Base-by-base conservation (phyloP, 1,139 yeast genomes). In the Yamadazyma aaseri region DNA sequence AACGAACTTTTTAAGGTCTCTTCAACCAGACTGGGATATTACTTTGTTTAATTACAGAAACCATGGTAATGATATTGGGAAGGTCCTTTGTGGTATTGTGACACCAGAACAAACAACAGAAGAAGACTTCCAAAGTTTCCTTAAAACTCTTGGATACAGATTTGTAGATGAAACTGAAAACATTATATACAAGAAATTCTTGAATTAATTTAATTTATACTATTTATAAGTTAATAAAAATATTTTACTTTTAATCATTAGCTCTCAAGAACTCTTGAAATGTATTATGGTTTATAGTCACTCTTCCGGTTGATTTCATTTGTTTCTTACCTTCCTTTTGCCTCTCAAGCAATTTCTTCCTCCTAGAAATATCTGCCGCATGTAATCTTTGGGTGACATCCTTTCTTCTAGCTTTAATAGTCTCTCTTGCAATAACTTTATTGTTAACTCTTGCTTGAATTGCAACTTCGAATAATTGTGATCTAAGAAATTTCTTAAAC, bases 11-110 rank as follows among this genome's bases (percentile, higher is more conserved):
- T 72, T 92, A 50, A 74, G 73, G 29, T 74, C 83, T 12, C 63
- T 92, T 53, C 78, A 82, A 51, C 71, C 75, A 23, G 79, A 81
- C 39, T 92, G 97, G 97, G 92, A 90, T 55, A 79, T 94, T 40
- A 84, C 97, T 3, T 66, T 92, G 49, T 92, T 92, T 79, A 96
- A 92, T 59, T 92, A 92, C 63, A 80, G 99, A 71, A 90, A 92
- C 63, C 95, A 89, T 50, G 99, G 99, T 20, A 84, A 92, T 36
- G 98, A 92, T 57, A 76, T 92, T 31, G 97, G 95, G 28, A 87
- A 87, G 58, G 86, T 92, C 1, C 70, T 92, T 45, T 92, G 95
- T 35, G 99, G 96, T 20, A 75, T 94, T 41, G 81, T 81, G 28
- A 87, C 90, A 18, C 97, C 97, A 3, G 76, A 77, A 28, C 73